Evolutionary conservation across 2,329 filamentous ascomycete species (phyloP), one percentile per base, ranked within the genome.

Genomic region (Colletotrichum sp.): DNA sequence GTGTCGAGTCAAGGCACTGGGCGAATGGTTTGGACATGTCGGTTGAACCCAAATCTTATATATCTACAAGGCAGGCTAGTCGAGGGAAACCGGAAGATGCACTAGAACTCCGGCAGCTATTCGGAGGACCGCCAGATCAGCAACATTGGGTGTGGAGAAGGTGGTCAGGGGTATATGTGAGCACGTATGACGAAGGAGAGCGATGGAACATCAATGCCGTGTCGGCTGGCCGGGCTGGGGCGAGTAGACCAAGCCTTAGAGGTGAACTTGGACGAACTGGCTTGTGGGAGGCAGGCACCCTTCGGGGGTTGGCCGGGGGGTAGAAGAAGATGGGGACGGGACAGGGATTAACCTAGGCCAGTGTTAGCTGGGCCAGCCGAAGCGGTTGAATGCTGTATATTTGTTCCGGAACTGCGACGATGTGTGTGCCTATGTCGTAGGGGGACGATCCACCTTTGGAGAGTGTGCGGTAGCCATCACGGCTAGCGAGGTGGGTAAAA

Each of bases 121-220:
- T 66, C 71, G 31, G 62, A 62, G 43, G 54, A 61, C 51, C 29
- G 43, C 62, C 62, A 43, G 58, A 62, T 58, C 63, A 47, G 72
- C 63, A 59, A 61, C 58, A 57, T 21, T 29, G 36, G 36, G 38
- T 73, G 72, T 74, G 72, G 72, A 70, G 69, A 72, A 74, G 21
- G 51, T 55, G 61, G 27, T 65, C 64, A 51, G 63, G 64, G 65
- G 61, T 72, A 66, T 62, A 58, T 36, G 33, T 63, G 47, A 62
- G 38, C 31, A 72, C 38, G 54, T 72, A 38, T 58, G 58, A 58
- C 59, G 63, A 34, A 38, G 51, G 55, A 24, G 47, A 47, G 51
- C 54, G 63, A 72, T 73, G 67, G 72, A 68, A 72, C 69, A 57
- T 74, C 63, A 74, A 72, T 74, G 63, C 72, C 72, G 69, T 64